Percentiles rank a stretch among this genome's conserved stretches.
Conservation (phyloP, 139 green algal species). For the Nannochloris sp. region DNA sequence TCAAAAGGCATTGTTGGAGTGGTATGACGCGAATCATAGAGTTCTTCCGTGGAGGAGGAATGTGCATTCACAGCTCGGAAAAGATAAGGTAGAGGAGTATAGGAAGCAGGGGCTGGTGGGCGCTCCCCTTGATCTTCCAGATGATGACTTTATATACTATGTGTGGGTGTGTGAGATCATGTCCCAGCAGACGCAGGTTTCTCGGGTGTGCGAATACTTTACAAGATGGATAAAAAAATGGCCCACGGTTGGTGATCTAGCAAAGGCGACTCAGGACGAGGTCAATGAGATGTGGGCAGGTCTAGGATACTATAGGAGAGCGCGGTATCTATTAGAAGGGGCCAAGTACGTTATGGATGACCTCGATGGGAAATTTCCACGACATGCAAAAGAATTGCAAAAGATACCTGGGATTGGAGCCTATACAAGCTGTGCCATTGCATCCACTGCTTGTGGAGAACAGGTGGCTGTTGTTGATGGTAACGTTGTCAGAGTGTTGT, state of each 20-base stretch:
- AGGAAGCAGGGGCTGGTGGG: slow-evolving; percentile 4
- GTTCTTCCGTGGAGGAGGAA: slow-evolving; percentile 85
- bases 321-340: slow-evolving; percentile 78
- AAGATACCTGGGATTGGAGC: slow-evolving; percentile 75
- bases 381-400: slow-evolving; percentile 48
- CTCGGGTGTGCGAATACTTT: slow-evolving; percentile 42
- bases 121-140: slow-evolving; percentile 34
- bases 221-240: slow-evolving; percentile 68
- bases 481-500: slow-evolving; percentile 86
- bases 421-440: slow-evolving; percentile 83
- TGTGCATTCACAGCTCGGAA: slow-evolving; percentile 34
- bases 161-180: slow-evolving; percentile 90
- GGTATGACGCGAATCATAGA: slow-evolving; percentile 83
- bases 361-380: slow-evolving; percentile 60
- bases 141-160: slow-evolving; percentile 77
- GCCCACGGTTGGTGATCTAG: slow-evolving; percentile 71
- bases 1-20: slow-evolving; percentile 52
- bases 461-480: slow-evolving; percentile 76
- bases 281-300: slow-evolving; percentile 90
- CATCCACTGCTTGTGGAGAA: slow-evolving; percentile 77
- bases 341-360: slow-evolving; percentile 65
- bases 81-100: neutral
- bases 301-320: slow-evolving; percentile 95
- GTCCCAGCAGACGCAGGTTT: slow-evolving; percentile 86
- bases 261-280: slow-evolving; percentile 66